Conservation (phyloP, 2,329 filamentous ascomycete genomes). For the Aspergillus brasiliensis region DNA sequence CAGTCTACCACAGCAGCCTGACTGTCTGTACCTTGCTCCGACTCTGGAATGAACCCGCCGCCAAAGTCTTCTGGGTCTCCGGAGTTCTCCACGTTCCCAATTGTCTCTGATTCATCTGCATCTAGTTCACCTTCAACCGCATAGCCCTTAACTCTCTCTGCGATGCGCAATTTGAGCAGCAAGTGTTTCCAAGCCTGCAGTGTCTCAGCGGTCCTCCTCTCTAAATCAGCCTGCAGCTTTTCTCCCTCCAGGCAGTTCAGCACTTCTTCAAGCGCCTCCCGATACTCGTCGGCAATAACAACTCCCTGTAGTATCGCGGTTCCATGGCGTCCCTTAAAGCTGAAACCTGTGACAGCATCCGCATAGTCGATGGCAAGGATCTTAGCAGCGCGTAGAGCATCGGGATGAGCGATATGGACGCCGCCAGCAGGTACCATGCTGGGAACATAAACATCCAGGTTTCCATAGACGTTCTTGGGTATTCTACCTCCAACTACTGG, state of each 20-base stretch:
- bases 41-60: constrained; percentile 45
- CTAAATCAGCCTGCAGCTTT: constrained; percentile 63
- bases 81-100: constrained; percentile 30
- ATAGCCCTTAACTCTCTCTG: constrained; percentile 69
- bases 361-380: constrained; percentile 81
- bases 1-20: background rate
- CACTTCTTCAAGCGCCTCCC: constrained; percentile 70
- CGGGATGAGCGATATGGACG: constrained; percentile 57
- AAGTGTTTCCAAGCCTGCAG: constrained; percentile 63
- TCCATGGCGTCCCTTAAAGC: constrained; percentile 81
- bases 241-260: constrained; percentile 69
- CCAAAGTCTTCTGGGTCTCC: constrained; percentile 28
- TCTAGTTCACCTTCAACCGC: constrained; percentile 39
- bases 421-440: constrained; percentile 65
- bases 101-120: constrained; percentile 41
- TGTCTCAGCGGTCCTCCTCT: constrained; percentile 52
- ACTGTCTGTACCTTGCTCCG: constrained; percentile 19
- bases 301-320: constrained; percentile 80
- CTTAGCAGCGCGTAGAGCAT: constrained; percentile 71
- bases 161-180: constrained; percentile 66
- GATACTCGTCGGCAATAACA: constrained; percentile 72
- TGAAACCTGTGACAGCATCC: constrained; percentile 86
- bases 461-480: constrained; percentile 63
- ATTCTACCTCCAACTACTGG: constrained; percentile 74
- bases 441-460: constrained; percentile 64